Evolutionary conservation across 345 rosid genomes (phyloP).

Genomic region (Arabis alpina): DNA sequence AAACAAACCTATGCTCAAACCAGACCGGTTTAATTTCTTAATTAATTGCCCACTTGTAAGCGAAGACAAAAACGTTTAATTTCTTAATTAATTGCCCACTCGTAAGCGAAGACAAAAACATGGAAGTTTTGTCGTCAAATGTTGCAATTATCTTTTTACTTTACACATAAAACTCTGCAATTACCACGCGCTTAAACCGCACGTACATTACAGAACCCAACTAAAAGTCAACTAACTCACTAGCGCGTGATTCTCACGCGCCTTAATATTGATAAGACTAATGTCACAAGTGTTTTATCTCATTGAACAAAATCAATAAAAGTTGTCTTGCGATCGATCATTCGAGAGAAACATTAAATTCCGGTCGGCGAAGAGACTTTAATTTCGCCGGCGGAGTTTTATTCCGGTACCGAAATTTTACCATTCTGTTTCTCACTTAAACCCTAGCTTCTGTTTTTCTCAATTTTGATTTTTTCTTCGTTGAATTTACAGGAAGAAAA

Average conservation of each 20-base stretch:
- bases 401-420: not conserved
- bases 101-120: too few relatives aligned
- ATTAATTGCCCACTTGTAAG: too few relatives aligned
- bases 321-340: conserved; percentile 25
- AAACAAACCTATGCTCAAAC: too few relatives aligned
- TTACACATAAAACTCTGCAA: not conserved
- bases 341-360: not conserved
- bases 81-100: too few relatives aligned
- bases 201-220: not conserved
- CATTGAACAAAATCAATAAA: not conserved
- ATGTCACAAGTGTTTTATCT: not conserved
- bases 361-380: conserved; percentile 14
- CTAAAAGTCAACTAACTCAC: conserved; percentile 29
- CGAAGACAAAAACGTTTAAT: too few relatives aligned
- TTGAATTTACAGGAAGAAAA: conserved; percentile 4
- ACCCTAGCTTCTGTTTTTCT: not conserved
- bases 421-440: not conserved
- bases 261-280: not conserved
- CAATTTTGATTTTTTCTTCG: not conserved
- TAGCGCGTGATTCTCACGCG: conserved; percentile 29
- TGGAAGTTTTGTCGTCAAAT: too few relatives aligned
- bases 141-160: not conserved
- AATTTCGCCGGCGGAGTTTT: conserved; percentile 23
- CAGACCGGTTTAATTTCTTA: too few relatives aligned
- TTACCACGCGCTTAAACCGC: conserved; percentile 19